Base-by-base conservation (phyloP, 1,284 basidiomycete genomes). In the Boletellus deceptivus region DNA sequence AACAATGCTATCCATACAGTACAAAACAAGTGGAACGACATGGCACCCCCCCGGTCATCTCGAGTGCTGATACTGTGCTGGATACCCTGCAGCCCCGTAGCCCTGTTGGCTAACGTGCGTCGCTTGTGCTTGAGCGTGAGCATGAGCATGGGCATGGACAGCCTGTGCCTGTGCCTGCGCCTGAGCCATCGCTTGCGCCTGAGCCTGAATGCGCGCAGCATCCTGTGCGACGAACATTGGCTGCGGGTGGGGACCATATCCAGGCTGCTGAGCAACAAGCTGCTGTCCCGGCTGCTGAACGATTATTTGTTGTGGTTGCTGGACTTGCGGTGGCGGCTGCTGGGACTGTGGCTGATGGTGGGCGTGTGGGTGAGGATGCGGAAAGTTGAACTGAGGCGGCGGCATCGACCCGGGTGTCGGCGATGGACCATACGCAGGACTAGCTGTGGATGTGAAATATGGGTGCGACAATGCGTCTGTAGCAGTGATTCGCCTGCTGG, bases 391-490 rank as follows among this genome's bases (percentile, higher is more conserved):
- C n/a, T 77, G 61, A 11, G 86, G 84, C 8, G 83, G 83, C 13
- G 81, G 74, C 80, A 88, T 84, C 24, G 81, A 72, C 36, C 80
- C 79, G 39, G 79, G 73, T 35, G 77, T 68, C 37, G 72, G 70
- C 59, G 71, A 78, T 58, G 72, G 70, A 46, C 72, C 73, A 55
- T 74, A 80, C 24, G 73, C 65, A 52, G 68, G 75, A 60, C 72
- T 71, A 42, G 74, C 68, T 13, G 79, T 71, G 37, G 75, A 75
- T 18, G 87, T 91, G 70, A 98, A 98, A 74, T 98, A 98, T 0
- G 92, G 91, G 66, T 99, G 97, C 16, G 79, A 82, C 46, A 99
- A 82, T 0, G 97, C 95, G 47, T 97, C 92, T 27, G 90, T 86
- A 24, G 96, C 96, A 10, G 92, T 91, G 55, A 97, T 86, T 50